Conservation (phyloP, 306 rosid species). For the Cicer pinnatifidum region DNA sequence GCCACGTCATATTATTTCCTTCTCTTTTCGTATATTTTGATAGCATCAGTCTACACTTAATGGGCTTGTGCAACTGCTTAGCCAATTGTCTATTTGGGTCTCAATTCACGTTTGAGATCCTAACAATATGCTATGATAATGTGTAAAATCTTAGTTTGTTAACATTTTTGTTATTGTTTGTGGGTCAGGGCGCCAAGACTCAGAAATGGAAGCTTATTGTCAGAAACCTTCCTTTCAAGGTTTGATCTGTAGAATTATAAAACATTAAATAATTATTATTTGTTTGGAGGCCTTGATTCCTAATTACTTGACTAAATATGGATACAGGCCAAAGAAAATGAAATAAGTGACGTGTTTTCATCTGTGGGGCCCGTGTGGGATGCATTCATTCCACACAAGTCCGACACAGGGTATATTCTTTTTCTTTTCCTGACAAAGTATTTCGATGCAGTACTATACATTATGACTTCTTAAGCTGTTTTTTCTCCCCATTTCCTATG, state of each 20-base stretch:
- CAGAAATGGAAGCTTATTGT: slow-evolving; percentile 92
- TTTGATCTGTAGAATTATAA: slow-evolving; percentile 39
- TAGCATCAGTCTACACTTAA: too few species aligned
- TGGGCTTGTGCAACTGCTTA: too few species aligned
- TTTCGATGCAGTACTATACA: slow-evolving; percentile 17
- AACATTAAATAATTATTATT: slow-evolving; percentile 27
- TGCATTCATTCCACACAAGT: slow-evolving; percentile 68
- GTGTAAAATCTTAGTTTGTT: slow-evolving; percentile 43
- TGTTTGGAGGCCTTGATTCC: slow-evolving; percentile 39
- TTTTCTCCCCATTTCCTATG: slow-evolving; percentile 38
- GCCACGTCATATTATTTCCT: too few species aligned
- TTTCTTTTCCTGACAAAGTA: slow-evolving; percentile 13
- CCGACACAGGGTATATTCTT: slow-evolving; percentile 74
- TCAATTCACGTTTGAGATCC: too few species aligned
- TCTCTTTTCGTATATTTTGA: too few species aligned
- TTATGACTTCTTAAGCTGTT: slow-evolving; percentile 27
- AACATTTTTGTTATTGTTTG: slow-evolving; percentile 37
- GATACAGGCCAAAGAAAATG: slow-evolving; percentile 71
- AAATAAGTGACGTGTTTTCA: slow-evolving; percentile 67
- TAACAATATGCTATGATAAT: not conserved
- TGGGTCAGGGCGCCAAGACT: slow-evolving; percentile 87
- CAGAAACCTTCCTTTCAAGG: slow-evolving; percentile 97
- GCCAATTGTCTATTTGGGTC: too few species aligned
- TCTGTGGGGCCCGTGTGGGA: slow-evolving; percentile 94
- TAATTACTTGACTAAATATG: slow-evolving; percentile 47